phyloP scores from a whole-genome alignment of 2,329 filamentous ascomycete species.

The Trichoderma brevicompactum region DNA sequence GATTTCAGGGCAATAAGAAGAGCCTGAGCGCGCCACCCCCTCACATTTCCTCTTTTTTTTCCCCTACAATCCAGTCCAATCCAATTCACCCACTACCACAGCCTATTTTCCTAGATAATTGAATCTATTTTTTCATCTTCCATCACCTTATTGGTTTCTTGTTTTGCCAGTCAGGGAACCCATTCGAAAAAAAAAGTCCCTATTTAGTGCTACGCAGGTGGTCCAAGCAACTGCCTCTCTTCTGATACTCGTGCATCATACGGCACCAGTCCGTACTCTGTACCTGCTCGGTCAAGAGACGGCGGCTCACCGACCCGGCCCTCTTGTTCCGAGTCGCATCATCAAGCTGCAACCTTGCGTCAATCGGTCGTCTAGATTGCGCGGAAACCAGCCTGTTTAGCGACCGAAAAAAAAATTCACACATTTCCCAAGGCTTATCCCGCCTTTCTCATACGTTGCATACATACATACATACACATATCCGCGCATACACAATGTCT shows the following conservation, averaged over 20 bases:
- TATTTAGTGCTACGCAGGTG: slow-evolving; percentile 8
- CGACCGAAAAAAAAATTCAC: neutral
- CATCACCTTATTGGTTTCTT: neutral
- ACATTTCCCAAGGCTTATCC: neutral
- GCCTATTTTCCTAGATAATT: too few relatives aligned
- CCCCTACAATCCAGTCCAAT: slow-evolving; percentile 2
- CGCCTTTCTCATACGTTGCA: neutral
- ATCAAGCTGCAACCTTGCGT: slow-evolving; percentile 27
- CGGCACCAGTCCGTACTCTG: neutral
- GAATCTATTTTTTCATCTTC: neutral
- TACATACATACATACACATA: neutral
- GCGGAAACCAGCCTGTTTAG: neutral
- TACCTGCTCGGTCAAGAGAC: slow-evolving; percentile 20
- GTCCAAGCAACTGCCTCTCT: neutral
- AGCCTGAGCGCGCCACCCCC: slow-evolving; percentile 26
- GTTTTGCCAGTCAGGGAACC: neutral
- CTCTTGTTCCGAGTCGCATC: slow-evolving; percentile 17
- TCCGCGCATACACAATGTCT: slow-evolving; percentile 9
- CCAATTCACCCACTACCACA: neutral
- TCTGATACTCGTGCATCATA: neutral
- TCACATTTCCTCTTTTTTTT: slow-evolving; percentile 14
- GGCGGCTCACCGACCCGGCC: slow-evolving; percentile 22
- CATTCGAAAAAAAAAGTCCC: neutral
- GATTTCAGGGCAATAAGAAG: slow-evolving; percentile 24
- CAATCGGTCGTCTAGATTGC: neutral